These are phyloP conservation scores for Drechslerella dactyloides DNA, from an alignment of 2,329 filamentous ascomycete species.

Conservation along the genomic window DNA sequence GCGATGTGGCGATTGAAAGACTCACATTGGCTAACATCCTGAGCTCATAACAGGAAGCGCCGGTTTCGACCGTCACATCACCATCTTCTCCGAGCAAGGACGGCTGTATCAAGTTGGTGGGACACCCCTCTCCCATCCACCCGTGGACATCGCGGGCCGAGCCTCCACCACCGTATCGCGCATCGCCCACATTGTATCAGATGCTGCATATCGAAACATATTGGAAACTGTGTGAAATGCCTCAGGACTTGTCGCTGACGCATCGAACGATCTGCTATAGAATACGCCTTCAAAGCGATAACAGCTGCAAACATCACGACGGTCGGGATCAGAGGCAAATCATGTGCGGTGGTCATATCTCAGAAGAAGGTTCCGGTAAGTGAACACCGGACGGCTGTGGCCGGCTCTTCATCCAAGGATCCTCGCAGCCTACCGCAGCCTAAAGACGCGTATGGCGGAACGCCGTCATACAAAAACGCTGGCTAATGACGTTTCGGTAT, in stretches of 20 bases:
- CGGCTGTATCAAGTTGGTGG: conserved; percentile 98
- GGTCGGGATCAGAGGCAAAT: conserved; percentile 91
- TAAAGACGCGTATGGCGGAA: neutral
- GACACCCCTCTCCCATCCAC: conserved; percentile 58
- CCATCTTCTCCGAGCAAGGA: conserved; percentile 99
- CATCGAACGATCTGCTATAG: conserved; percentile 61
- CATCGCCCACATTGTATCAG: conserved; percentile 37
- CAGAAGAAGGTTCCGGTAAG: conserved; percentile 99
- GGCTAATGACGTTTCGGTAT: conserved; percentile 42
- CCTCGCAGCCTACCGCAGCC: conserved; percentile 46
- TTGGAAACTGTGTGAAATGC: conserved; percentile 18
- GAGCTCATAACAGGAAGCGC: conserved; percentile 68
- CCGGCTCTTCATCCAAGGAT: conserved; percentile 51
- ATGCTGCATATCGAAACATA: conserved; percentile 26
- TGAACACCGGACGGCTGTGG: conserved; percentile 51
- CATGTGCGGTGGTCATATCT: conserved; percentile 94
- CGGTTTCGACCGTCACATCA: conserved; percentile 98
- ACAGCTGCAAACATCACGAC: conserved; percentile 98
- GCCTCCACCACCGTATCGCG: conserved; percentile 30
- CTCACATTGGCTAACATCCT: conserved; percentile 22
- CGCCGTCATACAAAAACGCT: conserved; percentile 37
- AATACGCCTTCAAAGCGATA: conserved; percentile 99
- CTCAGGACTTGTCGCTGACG: conserved; percentile 36
- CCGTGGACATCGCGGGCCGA: conserved; percentile 19
- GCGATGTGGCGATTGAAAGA: neutral